These are phyloP conservation scores for Xanthoconium separans DNA, from an alignment of 1,284 basidiomycete species.

Conservation along the genomic window DNA sequence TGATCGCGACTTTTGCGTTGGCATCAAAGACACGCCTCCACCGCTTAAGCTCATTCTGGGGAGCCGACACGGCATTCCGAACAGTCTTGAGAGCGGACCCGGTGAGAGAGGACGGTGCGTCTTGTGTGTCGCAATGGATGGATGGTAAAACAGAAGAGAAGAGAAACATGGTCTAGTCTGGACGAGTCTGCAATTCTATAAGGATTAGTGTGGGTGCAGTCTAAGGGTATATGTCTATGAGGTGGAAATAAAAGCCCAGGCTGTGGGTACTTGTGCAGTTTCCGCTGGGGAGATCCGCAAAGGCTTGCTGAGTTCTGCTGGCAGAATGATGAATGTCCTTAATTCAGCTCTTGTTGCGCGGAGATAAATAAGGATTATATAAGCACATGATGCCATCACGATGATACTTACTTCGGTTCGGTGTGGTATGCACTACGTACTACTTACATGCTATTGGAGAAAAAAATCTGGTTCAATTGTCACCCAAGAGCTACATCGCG, in stretches of 20 bases:
- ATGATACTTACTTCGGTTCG: not conserved
- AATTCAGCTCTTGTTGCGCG: conserved; percentile 1
- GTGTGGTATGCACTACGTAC: not conserved
- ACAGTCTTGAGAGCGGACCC: conserved; percentile 61
- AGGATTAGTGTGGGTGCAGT: conserved; percentile 27
- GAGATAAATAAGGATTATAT: conserved; percentile 28
- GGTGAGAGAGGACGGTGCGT: conserved; percentile 38
- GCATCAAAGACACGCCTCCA: conserved; percentile 86
- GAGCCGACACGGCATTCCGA: conserved; percentile 66
- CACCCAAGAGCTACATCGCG: conserved; percentile 47
- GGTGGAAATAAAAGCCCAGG: conserved; percentile 19
- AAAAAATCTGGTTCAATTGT: conserved; percentile 1
- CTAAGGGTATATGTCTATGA: conserved; percentile 33
- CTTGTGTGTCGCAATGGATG: conserved; percentile 51
- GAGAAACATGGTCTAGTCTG: conserved; percentile 28
- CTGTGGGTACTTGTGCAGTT: conserved; percentile 17
- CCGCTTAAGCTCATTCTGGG: conserved; percentile 79
- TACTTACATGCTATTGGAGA: no score
- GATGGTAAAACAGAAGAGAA: conserved; percentile 45
- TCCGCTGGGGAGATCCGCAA: conserved; percentile 12
- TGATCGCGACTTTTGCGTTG: conserved; percentile 68
- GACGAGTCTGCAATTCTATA: conserved; percentile 21
- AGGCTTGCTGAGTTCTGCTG: conserved; percentile 8
- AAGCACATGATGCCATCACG: conserved; percentile 14
- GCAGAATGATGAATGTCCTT: not conserved